These are phyloP conservation scores for Mycena belliarum DNA, from an alignment of 768 basidiomycete species.

Conservation along the genomic window DNA sequence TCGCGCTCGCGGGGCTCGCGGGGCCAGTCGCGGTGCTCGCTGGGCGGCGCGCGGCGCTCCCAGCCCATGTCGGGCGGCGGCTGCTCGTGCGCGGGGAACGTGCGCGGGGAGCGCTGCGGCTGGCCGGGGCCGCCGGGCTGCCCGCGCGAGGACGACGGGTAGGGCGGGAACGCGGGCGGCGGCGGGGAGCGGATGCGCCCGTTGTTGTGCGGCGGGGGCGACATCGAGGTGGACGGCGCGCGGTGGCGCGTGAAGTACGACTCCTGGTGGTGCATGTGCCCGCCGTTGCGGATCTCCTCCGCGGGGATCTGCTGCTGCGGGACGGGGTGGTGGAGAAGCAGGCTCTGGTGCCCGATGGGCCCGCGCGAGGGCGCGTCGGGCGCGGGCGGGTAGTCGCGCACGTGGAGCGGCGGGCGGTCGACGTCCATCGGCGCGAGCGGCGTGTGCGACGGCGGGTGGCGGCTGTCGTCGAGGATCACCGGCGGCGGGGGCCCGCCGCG, in stretches of 20 bases:
- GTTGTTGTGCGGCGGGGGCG: constrained; percentile 54
- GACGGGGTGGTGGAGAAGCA: constrained; percentile 69
- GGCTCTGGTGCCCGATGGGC: constrained; percentile 53
- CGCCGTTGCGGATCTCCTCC: constrained; percentile 51
- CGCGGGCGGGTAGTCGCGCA: constrained; percentile 51
- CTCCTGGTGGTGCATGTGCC: constrained; percentile 54
- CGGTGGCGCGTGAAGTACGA: constrained; percentile 56
- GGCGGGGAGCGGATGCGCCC: constrained; percentile 55
- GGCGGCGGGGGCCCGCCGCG: constrained; percentile 83
- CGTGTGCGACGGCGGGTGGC: constrained; percentile 67
- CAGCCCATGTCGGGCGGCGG: constrained; percentile 49
- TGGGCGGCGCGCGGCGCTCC: constrained; percentile 56
- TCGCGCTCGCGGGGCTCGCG: constrained; percentile 24
- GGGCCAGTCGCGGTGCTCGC: constrained; percentile 25
- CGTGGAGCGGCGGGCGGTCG: constrained; percentile 55
- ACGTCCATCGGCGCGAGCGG: constrained; percentile 81
- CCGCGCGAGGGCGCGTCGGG: constrained; percentile 47
- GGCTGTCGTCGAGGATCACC: constrained; percentile 72
- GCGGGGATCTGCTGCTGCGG: constrained; percentile 57
- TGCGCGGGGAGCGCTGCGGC: constrained; percentile 62
- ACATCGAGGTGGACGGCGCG: constrained; percentile 58
- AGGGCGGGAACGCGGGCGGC: constrained; percentile 46
- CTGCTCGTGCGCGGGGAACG: constrained; percentile 54
- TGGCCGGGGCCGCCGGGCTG: constrained; percentile 51
- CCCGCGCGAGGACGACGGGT: constrained; percentile 44